Conservation (phyloP, 106 monocot species). For the Xerophyta viscosa region DNA sequence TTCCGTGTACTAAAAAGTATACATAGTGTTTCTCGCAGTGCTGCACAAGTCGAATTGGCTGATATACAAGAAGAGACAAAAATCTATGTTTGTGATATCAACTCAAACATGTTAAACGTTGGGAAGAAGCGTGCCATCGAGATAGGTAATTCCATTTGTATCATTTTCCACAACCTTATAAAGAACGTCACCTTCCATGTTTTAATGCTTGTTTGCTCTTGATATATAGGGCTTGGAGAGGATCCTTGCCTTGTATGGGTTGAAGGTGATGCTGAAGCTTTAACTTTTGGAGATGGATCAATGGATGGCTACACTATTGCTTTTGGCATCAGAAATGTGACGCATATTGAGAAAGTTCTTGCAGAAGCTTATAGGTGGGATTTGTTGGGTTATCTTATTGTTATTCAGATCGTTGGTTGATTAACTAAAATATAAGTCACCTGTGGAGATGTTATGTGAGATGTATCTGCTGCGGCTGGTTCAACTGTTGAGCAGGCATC, state of each 20-base stretch:
- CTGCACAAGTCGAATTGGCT: constrained; percentile 28
- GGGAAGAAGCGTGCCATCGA: constrained; percentile 85
- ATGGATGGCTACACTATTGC: constrained; percentile 99
- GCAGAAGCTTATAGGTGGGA: constrained; percentile 74
- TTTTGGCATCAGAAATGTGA: constrained; percentile 98
- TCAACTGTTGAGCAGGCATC: too few species aligned
- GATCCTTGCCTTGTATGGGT: constrained; percentile 55
- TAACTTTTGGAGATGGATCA: constrained; percentile 63
- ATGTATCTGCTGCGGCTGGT: too few species aligned
- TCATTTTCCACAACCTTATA: too few species aligned
- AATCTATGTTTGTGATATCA: constrained; percentile 84
- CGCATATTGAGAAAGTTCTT: constrained; percentile 86
- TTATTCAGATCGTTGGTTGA: too few species aligned
- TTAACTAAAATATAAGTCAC: too few species aligned
- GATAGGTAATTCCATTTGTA: too few species aligned
- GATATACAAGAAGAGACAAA: constrained; percentile 60
- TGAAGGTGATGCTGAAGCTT: constrained; percentile 92
- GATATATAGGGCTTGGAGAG: constrained; percentile 41
- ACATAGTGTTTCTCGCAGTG: constrained; percentile 57
- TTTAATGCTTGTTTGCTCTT: too few species aligned
- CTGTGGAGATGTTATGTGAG: too few species aligned
- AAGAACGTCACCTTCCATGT: too few species aligned
- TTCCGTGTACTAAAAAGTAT: constrained; percentile 75
- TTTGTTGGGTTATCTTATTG: too few species aligned
- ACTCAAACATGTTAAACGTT: constrained; percentile 82